Evolutionary conservation across 164 flowering plant species (phyloP).

Genomic region (Pachysandra terminalis): DNA sequence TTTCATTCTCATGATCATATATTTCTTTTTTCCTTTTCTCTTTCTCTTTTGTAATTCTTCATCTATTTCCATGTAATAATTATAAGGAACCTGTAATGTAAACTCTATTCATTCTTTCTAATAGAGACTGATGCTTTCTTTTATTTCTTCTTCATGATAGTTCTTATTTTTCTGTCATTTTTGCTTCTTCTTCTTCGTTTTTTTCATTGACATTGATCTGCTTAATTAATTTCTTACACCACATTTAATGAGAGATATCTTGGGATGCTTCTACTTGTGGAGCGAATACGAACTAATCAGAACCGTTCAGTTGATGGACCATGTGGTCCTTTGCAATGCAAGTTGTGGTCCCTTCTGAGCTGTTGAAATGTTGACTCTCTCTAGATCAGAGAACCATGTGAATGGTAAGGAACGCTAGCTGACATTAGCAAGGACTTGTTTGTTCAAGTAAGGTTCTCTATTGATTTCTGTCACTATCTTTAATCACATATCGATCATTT

Average conservation of each 20-base stretch:
- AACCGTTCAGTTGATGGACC: not conserved
- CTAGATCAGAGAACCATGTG: too few species aligned
- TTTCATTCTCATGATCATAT: not conserved
- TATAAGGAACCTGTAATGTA: not conserved
- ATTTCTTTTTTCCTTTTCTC: slow-evolving; percentile 2
- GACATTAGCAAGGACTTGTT: too few species aligned
- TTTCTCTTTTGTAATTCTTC: slow-evolving; percentile 14
- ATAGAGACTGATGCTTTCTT: too few species aligned
- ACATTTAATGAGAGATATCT: not conserved
- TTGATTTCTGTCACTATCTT: too few species aligned
- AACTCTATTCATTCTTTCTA: not conserved
- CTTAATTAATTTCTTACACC: not conserved
- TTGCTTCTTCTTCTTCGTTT: too few species aligned
- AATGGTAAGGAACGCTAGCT: too few species aligned
- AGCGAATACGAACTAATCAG: not conserved
- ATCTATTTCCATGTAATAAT: slow-evolving; percentile 9
- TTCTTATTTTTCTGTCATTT: too few species aligned
- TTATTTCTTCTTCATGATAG: too few species aligned
- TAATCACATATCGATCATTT: too few species aligned
- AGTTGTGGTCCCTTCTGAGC: too few species aligned
- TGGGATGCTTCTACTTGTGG: not conserved
- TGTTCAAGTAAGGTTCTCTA: too few species aligned
- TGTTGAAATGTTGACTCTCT: not conserved
- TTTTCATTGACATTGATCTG: not conserved
- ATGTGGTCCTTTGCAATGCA: too few species aligned